Conservation (phyloP, 768 basidiomycete species). For the Panaeolus cyanescens region DNA sequence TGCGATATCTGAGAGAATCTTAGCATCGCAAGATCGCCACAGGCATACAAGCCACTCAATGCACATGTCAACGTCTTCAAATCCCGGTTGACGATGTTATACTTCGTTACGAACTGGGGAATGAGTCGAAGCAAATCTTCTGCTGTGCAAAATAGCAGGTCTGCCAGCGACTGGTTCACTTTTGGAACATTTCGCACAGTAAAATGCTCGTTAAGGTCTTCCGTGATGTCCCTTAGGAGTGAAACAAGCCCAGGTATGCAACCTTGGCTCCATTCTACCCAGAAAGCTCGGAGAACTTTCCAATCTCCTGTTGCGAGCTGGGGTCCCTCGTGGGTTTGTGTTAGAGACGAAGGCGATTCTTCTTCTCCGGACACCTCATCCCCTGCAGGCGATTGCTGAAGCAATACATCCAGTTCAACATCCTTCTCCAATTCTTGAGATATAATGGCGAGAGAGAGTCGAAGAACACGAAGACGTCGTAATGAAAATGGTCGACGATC, state of each 20-base stretch:
- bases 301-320: conserved; percentile 42
- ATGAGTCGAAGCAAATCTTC: conserved; percentile 58
- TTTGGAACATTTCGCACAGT: conserved; percentile 35
- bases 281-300: conserved; percentile 55
- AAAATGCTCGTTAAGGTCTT: conserved; percentile 59
- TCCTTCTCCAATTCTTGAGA: conserved; percentile 47
- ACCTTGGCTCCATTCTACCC: conserved; percentile 62
- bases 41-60: conserved; percentile 57
- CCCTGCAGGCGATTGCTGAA: background rate
- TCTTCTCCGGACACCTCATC: background rate
- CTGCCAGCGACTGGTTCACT: conserved; percentile 45
- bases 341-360: background rate
- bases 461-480: conserved; percentile 56
- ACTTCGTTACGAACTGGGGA: conserved; percentile 42
- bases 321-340: background rate
- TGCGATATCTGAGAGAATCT: conserved; percentile 39
- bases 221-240: conserved; percentile 45
- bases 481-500: conserved; percentile 49
- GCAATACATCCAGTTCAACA: conserved; percentile 13
- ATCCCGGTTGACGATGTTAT: conserved; percentile 52
- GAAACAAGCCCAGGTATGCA: conserved; percentile 59
- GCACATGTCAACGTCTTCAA: conserved; percentile 45
- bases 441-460: conserved; percentile 64
- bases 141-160: conserved; percentile 55
- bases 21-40: conserved; percentile 46